Evolutionary conservation across 345 rosid genomes (phyloP).

Genomic region (Carallia pectinifolia): DNA sequence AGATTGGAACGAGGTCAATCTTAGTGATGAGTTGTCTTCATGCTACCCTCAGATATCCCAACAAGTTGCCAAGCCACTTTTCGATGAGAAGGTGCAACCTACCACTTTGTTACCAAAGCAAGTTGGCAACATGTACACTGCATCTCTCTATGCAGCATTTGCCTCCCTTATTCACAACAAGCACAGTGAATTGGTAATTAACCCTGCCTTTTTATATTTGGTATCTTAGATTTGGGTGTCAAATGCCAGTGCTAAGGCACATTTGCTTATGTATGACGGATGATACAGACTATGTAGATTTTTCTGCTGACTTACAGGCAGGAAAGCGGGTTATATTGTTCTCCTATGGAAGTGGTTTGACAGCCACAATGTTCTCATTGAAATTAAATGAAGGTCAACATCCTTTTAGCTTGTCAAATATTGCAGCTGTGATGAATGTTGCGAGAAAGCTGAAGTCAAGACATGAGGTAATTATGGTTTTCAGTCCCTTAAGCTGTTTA

Average conservation of each 20-base stretch:
- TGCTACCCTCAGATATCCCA: conserved; percentile 65
- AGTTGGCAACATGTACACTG: conserved; percentile 99
- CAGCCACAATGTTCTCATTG: conserved; percentile 90
- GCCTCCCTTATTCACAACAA: conserved; percentile 87
- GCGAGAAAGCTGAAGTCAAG: conserved; percentile 74
- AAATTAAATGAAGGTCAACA: conserved; percentile 54
- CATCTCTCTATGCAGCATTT: conserved; percentile 94
- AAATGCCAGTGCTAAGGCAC: background rate
- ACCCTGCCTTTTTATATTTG: conserved; percentile 4
- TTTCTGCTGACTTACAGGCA: conserved; percentile 40
- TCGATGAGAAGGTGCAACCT: conserved; percentile 80
- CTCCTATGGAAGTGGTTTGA: conserved; percentile 95
- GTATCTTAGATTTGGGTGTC: background rate
- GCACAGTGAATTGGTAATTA: conserved; percentile 62
- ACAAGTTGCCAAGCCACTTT: conserved; percentile 81
- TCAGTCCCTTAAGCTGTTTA: background rate
- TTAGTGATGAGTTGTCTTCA: conserved; percentile 6
- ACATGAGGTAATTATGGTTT: conserved; percentile 61
- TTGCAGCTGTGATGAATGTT: conserved; percentile 69
- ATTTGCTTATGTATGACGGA: conserved; percentile 3
- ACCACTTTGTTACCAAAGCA: conserved; percentile 88
- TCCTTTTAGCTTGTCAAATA: conserved; percentile 82
- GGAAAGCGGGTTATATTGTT: conserved; percentile 83
- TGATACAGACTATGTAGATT: background rate
- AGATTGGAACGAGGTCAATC: background rate